Conservation (phyloP, 1,284 basidiomycete genomes). For the Cutaneotrichosporon cavernicola region DNA sequence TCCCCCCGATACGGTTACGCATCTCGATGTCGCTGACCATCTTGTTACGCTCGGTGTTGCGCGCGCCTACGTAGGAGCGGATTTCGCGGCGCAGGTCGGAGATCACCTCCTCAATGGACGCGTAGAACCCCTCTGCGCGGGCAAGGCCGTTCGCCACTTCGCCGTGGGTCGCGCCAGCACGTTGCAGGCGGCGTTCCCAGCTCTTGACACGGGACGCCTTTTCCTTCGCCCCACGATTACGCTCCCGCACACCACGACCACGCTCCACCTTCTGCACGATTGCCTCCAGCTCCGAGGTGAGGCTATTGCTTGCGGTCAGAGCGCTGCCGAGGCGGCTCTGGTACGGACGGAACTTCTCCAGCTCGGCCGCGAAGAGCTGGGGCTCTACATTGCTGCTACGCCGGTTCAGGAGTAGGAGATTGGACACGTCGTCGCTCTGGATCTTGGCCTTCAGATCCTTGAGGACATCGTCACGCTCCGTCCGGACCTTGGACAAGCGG, state of each 20-base stretch:
- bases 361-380: constrained; percentile 82
- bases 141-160: constrained; percentile 81
- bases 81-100: constrained; percentile 63
- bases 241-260: constrained; percentile 69
- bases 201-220: constrained; percentile 68
- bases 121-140: constrained; percentile 86
- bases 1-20: constrained; percentile 41
- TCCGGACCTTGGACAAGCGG: constrained; percentile 73
- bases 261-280: constrained; percentile 70
- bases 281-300: constrained; percentile 68
- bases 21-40: constrained; percentile 70
- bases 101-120: constrained; percentile 70
- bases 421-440: constrained; percentile 94
- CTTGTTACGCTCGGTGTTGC: constrained; percentile 70
- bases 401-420: constrained; percentile 85
- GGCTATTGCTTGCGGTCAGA: constrained; percentile 69
- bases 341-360: constrained; percentile 93
- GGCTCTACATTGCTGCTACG: constrained; percentile 81
- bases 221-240: constrained; percentile 73
- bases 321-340: constrained; percentile 76
- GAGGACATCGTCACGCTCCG: constrained; percentile 79
- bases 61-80: constrained; percentile 63
- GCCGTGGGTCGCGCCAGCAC: constrained; percentile 76
- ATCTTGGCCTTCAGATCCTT: constrained; percentile 92
- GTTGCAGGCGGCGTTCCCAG: constrained; percentile 66